Evolutionary conservation across 2,329 filamentous ascomycete genomes (phyloP).

Genomic region (Aspergillus cejpii): DNA sequence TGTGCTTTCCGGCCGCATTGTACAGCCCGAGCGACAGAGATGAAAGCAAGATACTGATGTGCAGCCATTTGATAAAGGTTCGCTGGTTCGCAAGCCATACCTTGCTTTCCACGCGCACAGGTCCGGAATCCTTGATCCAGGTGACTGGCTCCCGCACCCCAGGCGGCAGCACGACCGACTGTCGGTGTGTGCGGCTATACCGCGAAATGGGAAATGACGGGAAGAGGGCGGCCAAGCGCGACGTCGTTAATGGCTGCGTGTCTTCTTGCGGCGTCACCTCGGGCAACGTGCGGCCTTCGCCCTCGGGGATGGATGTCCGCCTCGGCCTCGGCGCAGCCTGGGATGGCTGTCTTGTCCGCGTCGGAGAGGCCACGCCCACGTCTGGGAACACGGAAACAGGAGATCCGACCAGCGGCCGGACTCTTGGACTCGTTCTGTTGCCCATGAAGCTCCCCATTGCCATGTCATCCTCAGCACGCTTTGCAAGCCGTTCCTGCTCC

Average conservation of each 20-base stretch:
- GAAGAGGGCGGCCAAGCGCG: slow-evolving; percentile 62
- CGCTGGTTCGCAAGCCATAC: slow-evolving; percentile 98
- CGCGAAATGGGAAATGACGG: slow-evolving; percentile 76
- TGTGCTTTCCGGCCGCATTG: slow-evolving; percentile 70
- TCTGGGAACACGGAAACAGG: slow-evolving; percentile 26
- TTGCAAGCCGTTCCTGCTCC: slow-evolving; percentile 76
- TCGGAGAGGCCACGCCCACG: slow-evolving; percentile 20
- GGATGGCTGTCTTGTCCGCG: slow-evolving; percentile 19
- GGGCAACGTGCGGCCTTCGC: slow-evolving; percentile 27
- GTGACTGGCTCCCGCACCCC: slow-evolving; percentile 77
- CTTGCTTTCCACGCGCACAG: slow-evolving; percentile 90
- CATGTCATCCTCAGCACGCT: slow-evolving; percentile 76
- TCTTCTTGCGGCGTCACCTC: slow-evolving; percentile 17
- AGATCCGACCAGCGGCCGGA: slow-evolving; percentile 30
- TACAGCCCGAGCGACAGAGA: slow-evolving; percentile 77
- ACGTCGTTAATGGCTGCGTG: slow-evolving; percentile 46
- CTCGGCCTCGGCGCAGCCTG: slow-evolving; percentile 21
- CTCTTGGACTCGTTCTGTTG: slow-evolving; percentile 33
- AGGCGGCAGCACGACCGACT: slow-evolving; percentile 61
- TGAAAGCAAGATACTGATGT: slow-evolving; percentile 82
- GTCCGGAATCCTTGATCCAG: slow-evolving; percentile 93
- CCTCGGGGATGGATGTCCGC: slow-evolving; percentile 35
- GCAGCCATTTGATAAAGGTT: slow-evolving; percentile 98
- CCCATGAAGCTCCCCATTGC: slow-evolving; percentile 84
- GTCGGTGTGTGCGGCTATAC: slow-evolving; percentile 54